Percentiles rank a stretch among this genome's conserved stretches.
These are phyloP conservation scores for Aspergillus spinulosporus DNA, from an alignment of 2,329 filamentous ascomycete genomes.

Conservation along the genomic window DNA sequence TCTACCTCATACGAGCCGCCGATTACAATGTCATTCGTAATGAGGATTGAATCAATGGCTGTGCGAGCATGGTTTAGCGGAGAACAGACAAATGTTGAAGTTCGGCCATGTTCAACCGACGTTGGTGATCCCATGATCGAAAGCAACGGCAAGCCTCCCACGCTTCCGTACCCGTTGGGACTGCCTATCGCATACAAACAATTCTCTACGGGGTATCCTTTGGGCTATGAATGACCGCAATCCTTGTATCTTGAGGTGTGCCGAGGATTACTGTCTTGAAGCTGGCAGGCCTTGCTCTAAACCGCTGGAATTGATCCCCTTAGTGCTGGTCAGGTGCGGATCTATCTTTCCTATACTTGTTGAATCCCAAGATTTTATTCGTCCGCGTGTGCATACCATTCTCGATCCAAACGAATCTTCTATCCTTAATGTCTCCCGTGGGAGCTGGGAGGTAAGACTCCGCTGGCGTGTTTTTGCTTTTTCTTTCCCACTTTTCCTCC, in stretches of 20 bases:
- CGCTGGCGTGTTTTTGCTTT: conserved; percentile 7
- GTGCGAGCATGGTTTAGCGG: conserved; percentile 3
- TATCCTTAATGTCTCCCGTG: not conserved
- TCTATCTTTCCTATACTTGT: not conserved
- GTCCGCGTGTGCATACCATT: no score
- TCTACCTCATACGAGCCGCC: not conserved
- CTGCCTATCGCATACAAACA: not conserved
- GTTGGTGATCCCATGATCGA: conserved; percentile 20
- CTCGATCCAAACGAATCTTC: no score
- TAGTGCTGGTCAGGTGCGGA: not conserved
- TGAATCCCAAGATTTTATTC: not conserved
- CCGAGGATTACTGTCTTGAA: no score
- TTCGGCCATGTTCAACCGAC: conserved; percentile 17
- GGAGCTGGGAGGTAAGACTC: not conserved
- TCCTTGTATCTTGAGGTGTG: no score
- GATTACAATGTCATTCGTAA: conserved; percentile 16
- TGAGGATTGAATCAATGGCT: not conserved
- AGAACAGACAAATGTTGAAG: conserved; percentile 7
- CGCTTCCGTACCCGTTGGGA: not conserved
- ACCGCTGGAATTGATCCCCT: no score
- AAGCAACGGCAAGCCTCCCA: not conserved
- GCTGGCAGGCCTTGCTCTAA: no score
- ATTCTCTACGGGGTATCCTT: not conserved
- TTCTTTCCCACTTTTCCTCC: conserved; percentile 9
- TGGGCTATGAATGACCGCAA: no score